Evolutionary conservation across 768 basidiomycete species (phyloP), one percentile per base, ranked within the genome.

Genomic region (Pleurotus sapidus): DNA sequence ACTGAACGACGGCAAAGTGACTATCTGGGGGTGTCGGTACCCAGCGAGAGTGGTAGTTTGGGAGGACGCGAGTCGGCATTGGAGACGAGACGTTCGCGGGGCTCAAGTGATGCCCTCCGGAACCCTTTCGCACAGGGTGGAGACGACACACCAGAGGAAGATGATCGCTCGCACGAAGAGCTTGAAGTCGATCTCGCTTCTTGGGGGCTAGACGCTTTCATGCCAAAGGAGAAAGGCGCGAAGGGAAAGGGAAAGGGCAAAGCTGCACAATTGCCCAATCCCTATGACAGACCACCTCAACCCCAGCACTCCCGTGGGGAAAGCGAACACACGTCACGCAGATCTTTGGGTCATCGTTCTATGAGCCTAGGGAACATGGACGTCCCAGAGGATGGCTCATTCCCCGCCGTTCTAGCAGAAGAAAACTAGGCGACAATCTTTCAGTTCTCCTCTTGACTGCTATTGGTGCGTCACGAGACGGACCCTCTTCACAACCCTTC

Each of bases 121-220:
- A 93, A 93, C 64, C 91, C 91, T 2, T 93, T 93, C 62, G 82
- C 81, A 39, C 39, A 54, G 8, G 51, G 51, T 12, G 74, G 74
- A n/a, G 88, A 85, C 59, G 83, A 83, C 27, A 75, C 78, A 1
- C 79, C 80, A 11, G 81, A 81, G 15, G 81, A 82, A 5, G 81
- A 80, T 5, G 77, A 82, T 4, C 78, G 78, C 23, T 78, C 77
- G 42, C 78, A 77, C 45, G 78, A 80, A 30, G 82, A 79, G 23
- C 56, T 88, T 30, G 92, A 93, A 65, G 88, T 92, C 24, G 91
- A 92, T 70, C 75, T 93, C 57, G 78, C 87, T 3, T 92, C 90
- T 15, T 94, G 90, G 91, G 92, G 92, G 3, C 76, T 94, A 23
- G 88, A 91, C 58, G 80, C 84, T 5, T 85, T 91, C 71, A 84